Percentiles rank a stretch among this genome's conserved stretches.
phyloP scores from a whole-genome alignment of 768 basidiomycete genomes.

The Xerocomellus dryophilus region DNA sequence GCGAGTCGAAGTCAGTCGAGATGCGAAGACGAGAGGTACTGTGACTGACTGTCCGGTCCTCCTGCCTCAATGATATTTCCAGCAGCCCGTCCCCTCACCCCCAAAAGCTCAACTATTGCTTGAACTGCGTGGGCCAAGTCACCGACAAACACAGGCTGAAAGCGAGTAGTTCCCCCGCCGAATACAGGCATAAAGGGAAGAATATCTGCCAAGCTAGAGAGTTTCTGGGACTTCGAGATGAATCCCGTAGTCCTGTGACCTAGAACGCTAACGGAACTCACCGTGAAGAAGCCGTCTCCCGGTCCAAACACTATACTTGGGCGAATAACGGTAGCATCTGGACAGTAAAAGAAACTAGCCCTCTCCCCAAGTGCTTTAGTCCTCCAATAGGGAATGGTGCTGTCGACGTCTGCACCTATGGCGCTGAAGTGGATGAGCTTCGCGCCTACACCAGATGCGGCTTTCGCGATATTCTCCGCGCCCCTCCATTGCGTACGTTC shows the following conservation, averaged over 20 bases:
- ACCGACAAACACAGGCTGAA: conserved; percentile 72
- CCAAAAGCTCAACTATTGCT: no score
- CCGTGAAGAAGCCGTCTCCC: conserved; percentile 73
- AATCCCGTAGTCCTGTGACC: background rate
- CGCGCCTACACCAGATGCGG: conserved; percentile 50
- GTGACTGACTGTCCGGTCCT: no score
- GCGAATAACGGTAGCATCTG: conserved; percentile 58
- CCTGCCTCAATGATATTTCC: no score
- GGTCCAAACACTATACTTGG: conserved; percentile 77
- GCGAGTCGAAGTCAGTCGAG: no score
- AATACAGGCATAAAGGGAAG: conserved; percentile 77
- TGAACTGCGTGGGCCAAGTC: conserved; percentile 47
- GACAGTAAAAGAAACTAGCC: conserved; percentile 45
- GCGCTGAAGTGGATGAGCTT: conserved; percentile 67
- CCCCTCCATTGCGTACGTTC: conserved; percentile 37
- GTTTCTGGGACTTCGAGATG: conserved; percentile 41
- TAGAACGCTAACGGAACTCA: conserved; percentile 30
- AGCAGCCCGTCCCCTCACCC: no score
- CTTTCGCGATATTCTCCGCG: conserved; percentile 60
- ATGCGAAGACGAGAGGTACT: no score
- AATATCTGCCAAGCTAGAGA: conserved; percentile 55
- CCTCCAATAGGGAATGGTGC: conserved; percentile 54
- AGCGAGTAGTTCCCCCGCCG: conserved; percentile 59
- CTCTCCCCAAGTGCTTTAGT: conserved; percentile 65
- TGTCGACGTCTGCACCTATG: conserved; percentile 64